A percentile compares a stretch with the other conserved stretches of the same genome.
These are phyloP conservation scores for Alternaria incomplexa DNA, from an alignment of 2,329 filamentous ascomycete genomes.

Conservation along the genomic window DNA sequence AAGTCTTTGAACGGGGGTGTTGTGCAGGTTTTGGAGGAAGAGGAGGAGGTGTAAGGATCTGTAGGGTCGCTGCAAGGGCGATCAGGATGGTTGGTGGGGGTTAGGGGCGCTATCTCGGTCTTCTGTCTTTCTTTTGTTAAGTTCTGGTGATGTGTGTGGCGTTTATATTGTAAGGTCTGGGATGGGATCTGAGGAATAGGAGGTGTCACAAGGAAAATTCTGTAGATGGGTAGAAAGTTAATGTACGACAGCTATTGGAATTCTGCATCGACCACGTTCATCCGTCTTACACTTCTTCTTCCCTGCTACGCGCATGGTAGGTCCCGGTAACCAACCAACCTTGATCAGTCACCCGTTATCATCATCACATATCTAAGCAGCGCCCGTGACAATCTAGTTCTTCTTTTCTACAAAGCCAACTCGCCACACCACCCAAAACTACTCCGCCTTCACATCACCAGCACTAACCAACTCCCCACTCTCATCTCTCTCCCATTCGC, in stretches of 20 bases:
- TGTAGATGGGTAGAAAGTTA: neutral
- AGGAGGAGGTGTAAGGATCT: neutral
- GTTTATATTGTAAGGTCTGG: neutral
- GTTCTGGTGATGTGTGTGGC: neutral
- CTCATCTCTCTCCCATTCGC: constrained; percentile 14
- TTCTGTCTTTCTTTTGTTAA: neutral
- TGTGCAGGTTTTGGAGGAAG: neutral
- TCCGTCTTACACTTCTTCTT: no score
- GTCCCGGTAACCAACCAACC: no score
- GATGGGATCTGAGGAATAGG: no score
- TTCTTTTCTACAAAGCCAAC: neutral
- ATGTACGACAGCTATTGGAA: rapidly evolving
- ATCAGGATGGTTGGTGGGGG: rapidly evolving
- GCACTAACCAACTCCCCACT: neutral
- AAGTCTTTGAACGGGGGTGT: neutral
- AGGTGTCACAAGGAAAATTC: neutral
- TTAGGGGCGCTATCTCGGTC: neutral
- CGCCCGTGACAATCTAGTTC: neutral
- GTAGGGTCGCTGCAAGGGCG: neutral
- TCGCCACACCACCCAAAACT: neutral
- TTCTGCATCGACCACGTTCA: neutral
- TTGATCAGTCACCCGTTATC: no score
- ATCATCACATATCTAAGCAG: neutral
- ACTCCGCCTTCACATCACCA: neutral
- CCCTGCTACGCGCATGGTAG: no score